Evolutionary conservation across 2,329 filamentous ascomycete genomes (phyloP).

Genomic region (Fusarium brachygibbosum): DNA sequence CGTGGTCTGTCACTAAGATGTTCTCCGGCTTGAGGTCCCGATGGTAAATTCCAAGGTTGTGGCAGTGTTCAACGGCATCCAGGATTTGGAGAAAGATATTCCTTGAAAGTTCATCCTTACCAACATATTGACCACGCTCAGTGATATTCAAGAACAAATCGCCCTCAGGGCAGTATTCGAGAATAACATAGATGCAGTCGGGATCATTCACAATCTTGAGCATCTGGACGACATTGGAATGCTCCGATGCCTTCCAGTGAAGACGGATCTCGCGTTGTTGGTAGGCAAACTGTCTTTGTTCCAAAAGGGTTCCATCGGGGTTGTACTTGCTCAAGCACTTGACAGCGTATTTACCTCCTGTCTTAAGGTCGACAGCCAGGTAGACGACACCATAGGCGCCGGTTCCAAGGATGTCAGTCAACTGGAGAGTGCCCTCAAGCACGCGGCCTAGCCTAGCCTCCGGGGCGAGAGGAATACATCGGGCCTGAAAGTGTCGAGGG

Average conservation of each 20-base stretch:
- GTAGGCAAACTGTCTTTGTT: slow-evolving; percentile 87
- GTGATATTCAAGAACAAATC: slow-evolving; percentile 98
- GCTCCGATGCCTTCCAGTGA: slow-evolving; percentile 88
- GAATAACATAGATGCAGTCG: slow-evolving; percentile 94
- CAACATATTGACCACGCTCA: slow-evolving; percentile 91
- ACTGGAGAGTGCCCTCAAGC: slow-evolving; percentile 84
- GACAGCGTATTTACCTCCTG: slow-evolving; percentile 87
- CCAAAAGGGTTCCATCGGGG: slow-evolving; percentile 76
- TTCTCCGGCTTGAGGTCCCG: slow-evolving; percentile 98
- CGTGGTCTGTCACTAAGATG: slow-evolving; percentile 89
- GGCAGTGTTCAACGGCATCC: slow-evolving; percentile 96
- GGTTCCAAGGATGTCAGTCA: slow-evolving; percentile 88
- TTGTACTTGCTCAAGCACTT: slow-evolving; percentile 97
- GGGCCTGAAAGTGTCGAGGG: slow-evolving; percentile 58
- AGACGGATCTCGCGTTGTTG: slow-evolving; percentile 93
- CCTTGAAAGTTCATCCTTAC: slow-evolving; percentile 89
- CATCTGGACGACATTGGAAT: slow-evolving; percentile 94
- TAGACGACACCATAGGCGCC: slow-evolving; percentile 98
- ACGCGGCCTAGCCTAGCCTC: slow-evolving; percentile 89
- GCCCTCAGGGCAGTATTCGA: slow-evolving; percentile 97
- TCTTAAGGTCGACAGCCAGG: slow-evolving; percentile 85
- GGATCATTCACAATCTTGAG: slow-evolving; percentile 91
- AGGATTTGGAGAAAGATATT: slow-evolving; percentile 93
- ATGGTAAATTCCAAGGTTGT: slow-evolving; percentile 94
- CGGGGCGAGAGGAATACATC: slow-evolving; percentile 72